These are phyloP conservation scores for Gaultheria prostrata DNA, from an alignment of 148 eudicot genomes.

Conservation along the genomic window DNA sequence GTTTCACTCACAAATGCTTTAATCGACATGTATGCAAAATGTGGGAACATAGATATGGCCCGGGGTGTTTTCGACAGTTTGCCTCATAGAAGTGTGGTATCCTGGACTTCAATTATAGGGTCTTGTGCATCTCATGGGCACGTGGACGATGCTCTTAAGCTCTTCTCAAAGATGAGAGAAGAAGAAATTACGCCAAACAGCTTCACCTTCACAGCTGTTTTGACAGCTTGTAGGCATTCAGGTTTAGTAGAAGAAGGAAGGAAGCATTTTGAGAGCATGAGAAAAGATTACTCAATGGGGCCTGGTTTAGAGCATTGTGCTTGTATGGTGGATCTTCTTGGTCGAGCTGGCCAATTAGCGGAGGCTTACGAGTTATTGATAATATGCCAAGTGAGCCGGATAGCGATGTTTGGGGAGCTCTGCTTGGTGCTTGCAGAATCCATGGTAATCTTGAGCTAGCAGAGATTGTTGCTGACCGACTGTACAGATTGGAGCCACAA, in stretches of 20 bases:
- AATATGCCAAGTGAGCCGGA: conserved; percentile 36
- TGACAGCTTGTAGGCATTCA: conserved; percentile 37
- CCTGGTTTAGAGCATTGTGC: conserved; percentile 32
- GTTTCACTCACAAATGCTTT: conserved; percentile 25
- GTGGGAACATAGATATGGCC: conserved; percentile 24
- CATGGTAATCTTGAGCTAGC: conserved; percentile 54
- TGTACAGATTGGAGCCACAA: conserved; percentile 28
- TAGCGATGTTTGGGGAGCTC: conserved; percentile 37
- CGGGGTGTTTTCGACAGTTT: conserved; percentile 19
- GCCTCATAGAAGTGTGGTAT: conserved; percentile 24
- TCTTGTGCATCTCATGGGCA: conserved; percentile 36
- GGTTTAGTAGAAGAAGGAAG: conserved; percentile 33
- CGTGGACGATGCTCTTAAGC: conserved; percentile 21
- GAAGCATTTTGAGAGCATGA: conserved; percentile 31
- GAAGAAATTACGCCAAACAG: conserved; percentile 28
- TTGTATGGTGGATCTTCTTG: conserved; percentile 41
- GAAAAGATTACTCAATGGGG: conserved; percentile 19
- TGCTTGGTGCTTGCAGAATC: conserved; percentile 60
- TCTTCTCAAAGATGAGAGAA: conserved; percentile 27
- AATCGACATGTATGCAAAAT: conserved; percentile 27
- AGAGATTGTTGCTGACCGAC: conserved; percentile 28
- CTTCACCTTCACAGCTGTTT: conserved; percentile 28
- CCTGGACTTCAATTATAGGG: conserved; percentile 30
- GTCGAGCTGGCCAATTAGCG: conserved; percentile 35
- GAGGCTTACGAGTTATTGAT: conserved; percentile 39